Conservation (phyloP, 106 monocot species). For the Apostasia shenzhenica region DNA sequence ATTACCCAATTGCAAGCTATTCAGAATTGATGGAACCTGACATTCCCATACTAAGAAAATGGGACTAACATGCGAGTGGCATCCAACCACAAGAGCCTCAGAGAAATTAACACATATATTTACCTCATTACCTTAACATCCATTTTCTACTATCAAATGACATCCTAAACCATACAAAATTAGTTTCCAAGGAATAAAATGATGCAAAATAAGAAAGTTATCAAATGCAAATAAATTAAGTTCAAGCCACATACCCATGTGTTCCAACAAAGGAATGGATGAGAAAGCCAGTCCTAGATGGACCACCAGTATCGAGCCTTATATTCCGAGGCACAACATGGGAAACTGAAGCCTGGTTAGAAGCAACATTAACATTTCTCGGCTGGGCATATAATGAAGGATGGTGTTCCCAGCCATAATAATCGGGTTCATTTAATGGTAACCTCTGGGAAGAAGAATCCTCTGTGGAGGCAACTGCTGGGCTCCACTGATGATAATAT, state of each 20-base stretch:
- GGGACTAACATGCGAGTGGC: too few relatives aligned
- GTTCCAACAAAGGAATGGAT: background rate
- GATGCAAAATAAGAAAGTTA: background rate
- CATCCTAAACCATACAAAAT: background rate
- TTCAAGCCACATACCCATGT: background rate
- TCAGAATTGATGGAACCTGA: too few relatives aligned
- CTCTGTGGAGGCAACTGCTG: background rate
- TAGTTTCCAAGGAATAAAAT: background rate
- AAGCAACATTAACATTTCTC: background rate
- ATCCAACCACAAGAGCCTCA: too few relatives aligned
- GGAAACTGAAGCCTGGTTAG: background rate
- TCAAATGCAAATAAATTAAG: background rate
- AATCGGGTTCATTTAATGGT: background rate
- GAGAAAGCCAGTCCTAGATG: background rate
- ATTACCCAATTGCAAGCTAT: too few relatives aligned
- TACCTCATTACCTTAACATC: too few relatives aligned
- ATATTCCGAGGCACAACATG: background rate
- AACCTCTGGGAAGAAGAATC: background rate
- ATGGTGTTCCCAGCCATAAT: background rate
- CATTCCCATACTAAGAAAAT: too few relatives aligned
- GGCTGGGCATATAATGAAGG: background rate
- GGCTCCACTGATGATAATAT: slow-evolving; percentile 1
- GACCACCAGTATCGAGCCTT: background rate
- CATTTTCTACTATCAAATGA: background rate
- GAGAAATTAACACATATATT: too few relatives aligned